Evolutionary conservation across 177 flowering plant species (phyloP).

Genomic region (Vitis hybrid): DNA sequence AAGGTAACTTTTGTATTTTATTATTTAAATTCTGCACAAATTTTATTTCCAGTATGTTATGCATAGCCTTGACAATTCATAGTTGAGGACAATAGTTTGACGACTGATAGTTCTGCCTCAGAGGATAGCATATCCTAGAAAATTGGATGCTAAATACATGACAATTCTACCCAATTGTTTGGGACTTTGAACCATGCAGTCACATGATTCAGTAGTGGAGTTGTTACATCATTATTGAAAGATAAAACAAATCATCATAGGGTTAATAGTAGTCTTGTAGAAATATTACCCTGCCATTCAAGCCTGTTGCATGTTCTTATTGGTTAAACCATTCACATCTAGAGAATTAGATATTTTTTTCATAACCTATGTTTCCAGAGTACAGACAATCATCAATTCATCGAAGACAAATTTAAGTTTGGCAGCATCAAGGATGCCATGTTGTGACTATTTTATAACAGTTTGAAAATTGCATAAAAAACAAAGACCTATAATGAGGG

Average conservation of each 20-base stretch:
- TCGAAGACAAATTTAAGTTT: no score
- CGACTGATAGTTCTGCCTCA: background rate
- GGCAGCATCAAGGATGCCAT: no score
- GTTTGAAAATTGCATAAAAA: no score
- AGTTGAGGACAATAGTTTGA: background rate
- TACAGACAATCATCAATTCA: no score
- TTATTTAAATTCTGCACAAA: background rate
- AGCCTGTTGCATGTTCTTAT: background rate
- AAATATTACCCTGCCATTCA: background rate
- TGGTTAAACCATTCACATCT: no score
- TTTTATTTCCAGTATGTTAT: no score
- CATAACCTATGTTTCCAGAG: no score
- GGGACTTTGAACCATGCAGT: background rate
- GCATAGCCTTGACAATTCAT: background rate
- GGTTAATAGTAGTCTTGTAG: background rate
- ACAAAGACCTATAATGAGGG: no score
- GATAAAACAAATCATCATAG: background rate
- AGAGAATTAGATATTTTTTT: no score
- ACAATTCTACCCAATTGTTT: background rate
- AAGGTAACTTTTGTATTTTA: constrained; percentile 23
- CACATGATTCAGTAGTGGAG: background rate
- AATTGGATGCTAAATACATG: background rate
- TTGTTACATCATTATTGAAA: background rate
- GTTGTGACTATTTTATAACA: no score
- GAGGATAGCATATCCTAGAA: background rate